Evolutionary conservation across 179 eudicot species (phyloP).

Genomic region (Drosera spatulata): DNA sequence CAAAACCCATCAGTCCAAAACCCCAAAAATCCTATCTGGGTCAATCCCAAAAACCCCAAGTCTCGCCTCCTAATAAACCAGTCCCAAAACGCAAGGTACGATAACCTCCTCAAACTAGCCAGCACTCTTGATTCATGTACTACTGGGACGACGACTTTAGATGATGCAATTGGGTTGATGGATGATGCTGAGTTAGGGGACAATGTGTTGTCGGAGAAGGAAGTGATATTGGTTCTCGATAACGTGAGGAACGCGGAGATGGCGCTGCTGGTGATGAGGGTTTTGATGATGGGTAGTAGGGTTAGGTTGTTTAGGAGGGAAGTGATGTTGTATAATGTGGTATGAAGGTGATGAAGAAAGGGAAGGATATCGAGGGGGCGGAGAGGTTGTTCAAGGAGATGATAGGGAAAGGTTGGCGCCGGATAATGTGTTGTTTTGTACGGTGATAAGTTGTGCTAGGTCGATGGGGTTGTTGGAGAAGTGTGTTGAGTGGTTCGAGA

Average conservation of each 20-base stretch:
- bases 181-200: conserved; percentile 18
- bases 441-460: conserved; percentile 79
- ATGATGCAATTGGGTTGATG: conserved; percentile 29
- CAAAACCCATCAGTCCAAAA: too few species aligned
- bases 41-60: conserved; percentile 71
- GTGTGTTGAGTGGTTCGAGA: conserved; percentile 83
- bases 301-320: conserved; percentile 22
- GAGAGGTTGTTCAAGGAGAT: conserved; percentile 63
- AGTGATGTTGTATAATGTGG: conserved; percentile 65
- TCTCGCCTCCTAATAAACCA: conserved; percentile 39
- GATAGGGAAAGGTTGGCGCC: conserved; percentile 61
- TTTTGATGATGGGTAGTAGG: conserved; percentile 30
- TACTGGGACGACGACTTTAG: conserved; percentile 20
- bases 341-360: too few species aligned
- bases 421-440: conserved; percentile 77
- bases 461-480: conserved; percentile 36
- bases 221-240: conserved; percentile 58
- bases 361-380: too few species aligned
- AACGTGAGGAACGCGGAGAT: conserved; percentile 46
- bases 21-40: conserved; percentile 48
- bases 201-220: conserved; percentile 46
- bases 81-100: conserved; percentile 50
- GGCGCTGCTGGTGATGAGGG: conserved; percentile 31
- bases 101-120: conserved; percentile 37
- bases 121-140: conserved; percentile 35